Percentiles rank a stretch among this genome's conserved stretches.
Conservation (phyloP, 2,329 filamentous ascomycete genomes). For the Parafenestella ontariensis region DNA sequence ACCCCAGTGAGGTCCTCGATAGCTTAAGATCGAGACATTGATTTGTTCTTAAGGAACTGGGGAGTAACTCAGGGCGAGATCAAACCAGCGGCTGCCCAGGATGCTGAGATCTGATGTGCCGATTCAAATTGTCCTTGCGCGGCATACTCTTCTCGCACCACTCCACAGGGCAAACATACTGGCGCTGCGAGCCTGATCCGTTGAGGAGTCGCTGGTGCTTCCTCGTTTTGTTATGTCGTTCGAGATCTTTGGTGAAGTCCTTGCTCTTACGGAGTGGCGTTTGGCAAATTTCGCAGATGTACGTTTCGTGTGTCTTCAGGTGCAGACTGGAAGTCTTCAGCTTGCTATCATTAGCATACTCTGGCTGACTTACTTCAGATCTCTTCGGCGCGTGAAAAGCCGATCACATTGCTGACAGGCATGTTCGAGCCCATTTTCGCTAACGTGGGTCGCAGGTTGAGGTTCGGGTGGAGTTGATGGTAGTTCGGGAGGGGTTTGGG, state of each 20-base stretch:
- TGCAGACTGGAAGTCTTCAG: constrained; percentile 1
- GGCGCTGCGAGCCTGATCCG: background rate
- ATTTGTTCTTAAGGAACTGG: no score
- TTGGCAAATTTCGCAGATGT: constrained; percentile 2
- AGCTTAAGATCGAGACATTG: no score
- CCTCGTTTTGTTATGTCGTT: background rate
- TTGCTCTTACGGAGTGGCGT: constrained; percentile 1
- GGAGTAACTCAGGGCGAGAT: no score
- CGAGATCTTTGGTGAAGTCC: constrained; percentile 2
- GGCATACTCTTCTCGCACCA: constrained; percentile 5
- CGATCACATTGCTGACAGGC: background rate
- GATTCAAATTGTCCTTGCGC: constrained; percentile 48
- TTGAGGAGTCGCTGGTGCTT: constrained; percentile 1
- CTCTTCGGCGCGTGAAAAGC: background rate
- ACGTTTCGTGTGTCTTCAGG: constrained; percentile 1
- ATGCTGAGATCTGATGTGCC: constrained; percentile 13
- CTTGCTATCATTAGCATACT: background rate
- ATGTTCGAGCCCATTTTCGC: background rate
- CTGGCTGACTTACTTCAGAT: background rate
- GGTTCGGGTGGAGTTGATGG: background rate
- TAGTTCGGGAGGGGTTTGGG: background rate
- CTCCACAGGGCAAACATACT: constrained; percentile 4
- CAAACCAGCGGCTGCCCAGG: background rate
- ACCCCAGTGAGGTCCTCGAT: no score
- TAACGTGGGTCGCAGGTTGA: background rate